Evolutionary conservation across 192 early-diverging fungal species (phyloP).

Genomic region (Coemansia brasiliensis): DNA sequence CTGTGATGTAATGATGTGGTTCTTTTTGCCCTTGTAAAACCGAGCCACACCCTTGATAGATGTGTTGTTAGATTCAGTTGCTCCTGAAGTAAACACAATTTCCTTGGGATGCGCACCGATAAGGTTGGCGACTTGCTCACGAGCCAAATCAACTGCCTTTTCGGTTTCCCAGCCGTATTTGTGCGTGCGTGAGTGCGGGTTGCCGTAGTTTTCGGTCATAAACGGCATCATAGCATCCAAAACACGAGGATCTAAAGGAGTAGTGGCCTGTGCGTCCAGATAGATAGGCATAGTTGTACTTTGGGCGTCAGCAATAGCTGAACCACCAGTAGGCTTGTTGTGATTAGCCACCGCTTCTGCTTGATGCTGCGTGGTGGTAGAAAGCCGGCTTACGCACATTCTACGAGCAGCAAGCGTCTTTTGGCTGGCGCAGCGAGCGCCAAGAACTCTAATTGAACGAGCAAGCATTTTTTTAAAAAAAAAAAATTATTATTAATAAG

Average conservation of each 20-base stretch:
- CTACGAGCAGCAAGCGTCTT: neutral
- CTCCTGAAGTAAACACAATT: slow-evolving; percentile 93
- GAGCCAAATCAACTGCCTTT: slow-evolving; percentile 81
- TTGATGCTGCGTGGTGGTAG: slow-evolving; percentile 20
- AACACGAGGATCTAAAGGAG: slow-evolving; percentile 89
- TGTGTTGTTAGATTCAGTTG: slow-evolving; percentile 96
- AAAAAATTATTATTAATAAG: too few relatives aligned
- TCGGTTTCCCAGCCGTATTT: slow-evolving; percentile 97
- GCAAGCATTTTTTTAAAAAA: slow-evolving; percentile 28
- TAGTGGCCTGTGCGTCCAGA: slow-evolving; percentile 92
- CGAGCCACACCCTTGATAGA: slow-evolving; percentile 92
- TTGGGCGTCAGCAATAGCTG: slow-evolving; percentile 1
- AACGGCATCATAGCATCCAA: slow-evolving; percentile 94
- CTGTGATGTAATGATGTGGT: slow-evolving; percentile 95
- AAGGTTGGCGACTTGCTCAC: slow-evolving; percentile 81
- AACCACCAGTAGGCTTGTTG: slow-evolving; percentile 30
- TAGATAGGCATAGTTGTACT: slow-evolving; percentile 73
- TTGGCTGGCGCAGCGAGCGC: slow-evolving; percentile 7
- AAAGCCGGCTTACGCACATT: slow-evolving; percentile 18
- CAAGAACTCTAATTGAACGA: slow-evolving; percentile 17
- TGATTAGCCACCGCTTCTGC: slow-evolving; percentile 43
- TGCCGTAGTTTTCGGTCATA: slow-evolving; percentile 88
- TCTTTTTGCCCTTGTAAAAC: slow-evolving; percentile 92
- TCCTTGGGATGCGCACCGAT: slow-evolving; percentile 95
- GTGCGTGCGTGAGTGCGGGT: slow-evolving; percentile 96